phyloP scores from a whole-genome alignment of 441 rosid genomes.

The Pelargonium citronellum region DNA sequence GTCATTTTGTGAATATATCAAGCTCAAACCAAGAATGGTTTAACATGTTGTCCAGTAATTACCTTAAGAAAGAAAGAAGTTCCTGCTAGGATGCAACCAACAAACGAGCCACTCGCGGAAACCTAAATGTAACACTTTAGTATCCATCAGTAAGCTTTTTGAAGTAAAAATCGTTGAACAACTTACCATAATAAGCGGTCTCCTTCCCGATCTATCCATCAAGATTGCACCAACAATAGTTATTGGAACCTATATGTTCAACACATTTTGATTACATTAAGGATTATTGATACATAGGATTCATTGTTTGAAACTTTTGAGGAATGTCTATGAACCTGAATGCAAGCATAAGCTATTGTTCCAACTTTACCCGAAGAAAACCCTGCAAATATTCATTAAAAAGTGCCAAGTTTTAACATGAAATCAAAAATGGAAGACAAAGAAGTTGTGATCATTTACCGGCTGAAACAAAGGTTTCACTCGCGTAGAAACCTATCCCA shows the following conservation, averaged over 20 bases:
- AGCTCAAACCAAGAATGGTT: not conserved
- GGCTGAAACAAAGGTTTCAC: constrained; percentile 73
- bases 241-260: constrained; percentile 52
- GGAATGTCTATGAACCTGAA: constrained; percentile 42
- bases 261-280: constrained; percentile 10
- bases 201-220: constrained; percentile 78
- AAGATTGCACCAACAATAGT: constrained; percentile 66
- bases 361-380: constrained; percentile 68
- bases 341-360: constrained; percentile 71
- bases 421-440: not conserved
- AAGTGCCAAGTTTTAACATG: not conserved
- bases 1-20: no score
- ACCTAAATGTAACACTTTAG: constrained; percentile 32
- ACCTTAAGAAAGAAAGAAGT: constrained; percentile 73
- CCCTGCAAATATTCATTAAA: constrained; percentile 36
- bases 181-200: constrained; percentile 76
- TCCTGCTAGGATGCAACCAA: constrained; percentile 67
- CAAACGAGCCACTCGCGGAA: constrained; percentile 66
- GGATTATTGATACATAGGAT: not conserved
- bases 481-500: constrained; percentile 75
- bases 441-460: constrained; percentile 37
- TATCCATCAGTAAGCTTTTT: not conserved
- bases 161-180: not conserved
- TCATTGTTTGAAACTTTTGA: not conserved
- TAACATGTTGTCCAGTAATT: not conserved